Evolutionary conservation across 73 alveolate genomes (phyloP).

Genomic region (Paramecium biaurelia): DNA sequence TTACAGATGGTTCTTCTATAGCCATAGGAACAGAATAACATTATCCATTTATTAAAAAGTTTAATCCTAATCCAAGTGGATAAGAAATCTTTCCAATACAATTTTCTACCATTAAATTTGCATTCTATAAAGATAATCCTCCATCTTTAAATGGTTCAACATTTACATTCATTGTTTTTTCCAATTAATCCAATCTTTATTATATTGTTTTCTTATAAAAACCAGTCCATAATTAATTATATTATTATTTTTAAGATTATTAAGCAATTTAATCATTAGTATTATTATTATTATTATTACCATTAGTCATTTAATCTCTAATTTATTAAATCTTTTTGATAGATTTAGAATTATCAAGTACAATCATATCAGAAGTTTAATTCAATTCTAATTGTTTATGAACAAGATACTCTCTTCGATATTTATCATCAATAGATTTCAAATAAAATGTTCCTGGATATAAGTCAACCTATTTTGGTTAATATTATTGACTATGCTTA

Average conservation of each 20-base stretch:
- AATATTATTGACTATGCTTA: constrained; percentile 71
- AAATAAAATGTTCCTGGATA: constrained; percentile 87
- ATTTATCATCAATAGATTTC: constrained; percentile 84
- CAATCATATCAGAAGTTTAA: neutral
- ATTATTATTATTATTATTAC: neutral
- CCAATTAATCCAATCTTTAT: constrained; percentile 54
- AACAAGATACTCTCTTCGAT: constrained; percentile 71
- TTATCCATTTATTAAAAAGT: constrained; percentile 89
- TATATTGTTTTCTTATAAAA: constrained; percentile 55
- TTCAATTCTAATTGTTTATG: neutral
- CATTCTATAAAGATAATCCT: constrained; percentile 84
- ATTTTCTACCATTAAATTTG: constrained; percentile 96
- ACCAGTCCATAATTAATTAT: constrained; percentile 53
- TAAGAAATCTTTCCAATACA: constrained; percentile 91
- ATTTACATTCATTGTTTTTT: constrained; percentile 44
- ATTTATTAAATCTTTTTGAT: neutral
- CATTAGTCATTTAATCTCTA: neutral
- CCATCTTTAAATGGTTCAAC: constrained; percentile 71
- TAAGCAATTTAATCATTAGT: neutral
- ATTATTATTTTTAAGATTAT: neutral
- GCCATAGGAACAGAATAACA: constrained; percentile 96
- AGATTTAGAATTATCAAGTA: neutral
- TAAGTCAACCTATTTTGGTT: constrained; percentile 76
- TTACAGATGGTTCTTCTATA: constrained; percentile 98
- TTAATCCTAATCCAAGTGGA: constrained; percentile 96